Evolutionary conservation across 805 yeast genomes (phyloP).

Genomic region (Nakazawaea siamensis): DNA sequence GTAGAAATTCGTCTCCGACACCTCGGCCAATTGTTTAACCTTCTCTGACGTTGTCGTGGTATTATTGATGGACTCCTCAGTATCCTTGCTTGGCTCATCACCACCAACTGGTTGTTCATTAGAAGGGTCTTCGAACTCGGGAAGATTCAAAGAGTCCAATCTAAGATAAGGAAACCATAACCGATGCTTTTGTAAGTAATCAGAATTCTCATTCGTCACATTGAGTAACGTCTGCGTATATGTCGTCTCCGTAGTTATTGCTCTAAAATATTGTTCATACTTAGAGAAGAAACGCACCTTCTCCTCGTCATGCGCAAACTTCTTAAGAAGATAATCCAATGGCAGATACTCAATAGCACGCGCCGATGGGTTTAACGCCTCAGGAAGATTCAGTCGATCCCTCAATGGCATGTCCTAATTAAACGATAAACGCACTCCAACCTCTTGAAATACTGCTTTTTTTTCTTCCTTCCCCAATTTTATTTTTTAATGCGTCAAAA

Average conservation of each 20-base stretch:
- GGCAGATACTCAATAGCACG: slow-evolving; percentile 10
- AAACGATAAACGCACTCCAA: not conserved
- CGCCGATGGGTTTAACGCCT: slow-evolving; percentile 1
- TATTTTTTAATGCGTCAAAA: too few relatives aligned
- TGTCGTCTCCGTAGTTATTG: slow-evolving; percentile 7
- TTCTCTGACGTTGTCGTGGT: slow-evolving; percentile 7
- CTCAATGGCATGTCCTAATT: slow-evolving; percentile 4
- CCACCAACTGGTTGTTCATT: not conserved
- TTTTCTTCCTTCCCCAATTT: not conserved
- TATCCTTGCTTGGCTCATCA: not conserved
- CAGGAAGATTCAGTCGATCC: slow-evolving; percentile 2
- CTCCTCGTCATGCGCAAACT: slow-evolving; percentile 7
- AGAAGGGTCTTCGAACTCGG: slow-evolving; percentile 3
- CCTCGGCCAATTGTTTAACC: slow-evolving; percentile 5
- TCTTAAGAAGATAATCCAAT: slow-evolving; percentile 7
- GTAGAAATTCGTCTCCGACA: slow-evolving; percentile 11
- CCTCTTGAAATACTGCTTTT: too few relatives aligned
- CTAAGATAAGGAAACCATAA: slow-evolving; percentile 11
- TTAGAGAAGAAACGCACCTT: slow-evolving; percentile 6
- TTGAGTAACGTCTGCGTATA: slow-evolving; percentile 4
- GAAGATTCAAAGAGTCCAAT: slow-evolving; percentile 6
- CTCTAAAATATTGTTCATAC: slow-evolving; percentile 9
- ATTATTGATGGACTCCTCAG: not conserved
- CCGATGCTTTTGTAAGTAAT: slow-evolving; percentile 7
- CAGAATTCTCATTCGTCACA: not conserved